Conservation (phyloP, 2,329 filamentous ascomycete genomes). For the Cordyceps fumosorosea region DNA sequence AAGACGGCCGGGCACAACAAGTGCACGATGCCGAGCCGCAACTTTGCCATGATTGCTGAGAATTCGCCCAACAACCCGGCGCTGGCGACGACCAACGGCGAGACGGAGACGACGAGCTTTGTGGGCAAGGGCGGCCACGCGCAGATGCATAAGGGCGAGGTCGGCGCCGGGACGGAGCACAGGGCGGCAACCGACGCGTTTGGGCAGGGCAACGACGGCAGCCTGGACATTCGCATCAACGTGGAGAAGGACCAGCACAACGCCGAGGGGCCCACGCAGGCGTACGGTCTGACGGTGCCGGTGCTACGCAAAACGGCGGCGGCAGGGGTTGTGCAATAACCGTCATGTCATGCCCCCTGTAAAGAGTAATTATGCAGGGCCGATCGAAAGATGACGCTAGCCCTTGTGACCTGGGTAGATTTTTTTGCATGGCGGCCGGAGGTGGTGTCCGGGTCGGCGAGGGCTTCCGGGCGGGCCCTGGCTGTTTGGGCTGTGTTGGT, state of each 20-base stretch:
- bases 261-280: slow-evolving; percentile 68
- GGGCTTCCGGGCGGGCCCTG: background rate
- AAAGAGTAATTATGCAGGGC: background rate
- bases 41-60: slow-evolving; percentile 86
- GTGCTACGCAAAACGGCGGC: slow-evolving; percentile 36
- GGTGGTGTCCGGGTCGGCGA: slow-evolving; percentile 5
- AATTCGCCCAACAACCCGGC: slow-evolving; percentile 59
- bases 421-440: background rate
- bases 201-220: slow-evolving; percentile 49
- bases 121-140: slow-evolving; percentile 58
- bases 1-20: slow-evolving; percentile 73
- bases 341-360: background rate
- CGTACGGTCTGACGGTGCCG: slow-evolving; percentile 84
- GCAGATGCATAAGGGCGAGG: slow-evolving; percentile 68
- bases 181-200: slow-evolving; percentile 57
- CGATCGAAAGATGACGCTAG: slow-evolving; percentile 8
- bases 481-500: background rate
- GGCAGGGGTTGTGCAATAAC: background rate
- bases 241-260: slow-evolving; percentile 85
- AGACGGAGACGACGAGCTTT: slow-evolving; percentile 23
- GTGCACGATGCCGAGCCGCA: slow-evolving; percentile 85
- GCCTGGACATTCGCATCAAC: slow-evolving; percentile 76
- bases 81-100: slow-evolving; percentile 19
- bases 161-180: slow-evolving; percentile 71
- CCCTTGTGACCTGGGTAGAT: background rate